A percentile compares a stretch with the other conserved stretches of the same genome.
Conservation (phyloP, 495 filamentous ascomycete genomes). For the Astrocystis sublimbata region DNA sequence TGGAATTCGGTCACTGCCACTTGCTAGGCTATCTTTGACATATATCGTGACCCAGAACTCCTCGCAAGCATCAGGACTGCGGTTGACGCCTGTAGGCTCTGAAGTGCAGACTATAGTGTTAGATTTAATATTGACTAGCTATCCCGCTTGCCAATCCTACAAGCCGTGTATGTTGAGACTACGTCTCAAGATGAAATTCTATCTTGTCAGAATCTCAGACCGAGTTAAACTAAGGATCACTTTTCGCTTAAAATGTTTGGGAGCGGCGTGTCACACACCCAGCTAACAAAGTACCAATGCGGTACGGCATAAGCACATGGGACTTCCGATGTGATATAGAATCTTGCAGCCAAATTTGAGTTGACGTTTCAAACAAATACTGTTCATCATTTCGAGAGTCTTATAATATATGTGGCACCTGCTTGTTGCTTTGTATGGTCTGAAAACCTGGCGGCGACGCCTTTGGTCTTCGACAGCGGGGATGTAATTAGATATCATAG, state of each 20-base stretch:
- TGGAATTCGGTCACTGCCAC: slow-evolving; percentile 21
- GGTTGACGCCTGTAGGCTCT: slow-evolving; percentile 21
- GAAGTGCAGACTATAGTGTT: slow-evolving; percentile 18
- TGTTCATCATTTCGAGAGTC: too few species aligned
- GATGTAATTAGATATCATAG: background rate
- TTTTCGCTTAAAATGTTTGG: slow-evolving; percentile 28
- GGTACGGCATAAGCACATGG: slow-evolving; percentile 14
- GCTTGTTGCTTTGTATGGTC: too few species aligned
- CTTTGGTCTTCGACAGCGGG: too few species aligned
- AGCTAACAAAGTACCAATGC: slow-evolving; percentile 15
- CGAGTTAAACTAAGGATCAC: slow-evolving; percentile 29
- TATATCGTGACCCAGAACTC: slow-evolving; percentile 28
- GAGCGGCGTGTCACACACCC: slow-evolving; percentile 26
- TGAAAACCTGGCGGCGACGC: too few species aligned
- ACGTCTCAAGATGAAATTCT: slow-evolving; percentile 33
- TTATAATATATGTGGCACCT: too few species aligned
- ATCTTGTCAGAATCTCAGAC: slow-evolving; percentile 26
- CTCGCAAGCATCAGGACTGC: slow-evolving; percentile 20
- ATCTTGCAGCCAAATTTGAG: too few species aligned
- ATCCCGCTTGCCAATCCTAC: slow-evolving; percentile 29
- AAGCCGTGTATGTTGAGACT: slow-evolving; percentile 37
- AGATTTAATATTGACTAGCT: slow-evolving; percentile 27
- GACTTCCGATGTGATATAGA: too few species aligned
- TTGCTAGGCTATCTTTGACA: slow-evolving; percentile 26
- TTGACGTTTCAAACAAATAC: too few species aligned